These are phyloP conservation scores for Populus hybrid DNA, from an alignment of 441 rosid species.

Conservation along the genomic window DNA sequence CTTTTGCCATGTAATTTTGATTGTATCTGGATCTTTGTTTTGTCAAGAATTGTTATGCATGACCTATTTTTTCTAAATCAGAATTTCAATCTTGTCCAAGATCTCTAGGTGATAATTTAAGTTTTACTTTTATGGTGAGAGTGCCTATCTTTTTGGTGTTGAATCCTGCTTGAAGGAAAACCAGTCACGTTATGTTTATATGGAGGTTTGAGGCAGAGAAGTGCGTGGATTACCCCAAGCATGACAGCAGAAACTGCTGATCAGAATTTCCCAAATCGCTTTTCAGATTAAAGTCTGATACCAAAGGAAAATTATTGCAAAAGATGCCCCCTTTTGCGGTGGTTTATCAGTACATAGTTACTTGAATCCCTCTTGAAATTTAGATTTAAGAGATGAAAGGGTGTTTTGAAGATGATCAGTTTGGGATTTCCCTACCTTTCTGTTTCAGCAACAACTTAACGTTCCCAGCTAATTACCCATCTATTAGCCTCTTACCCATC, in stretches of 20 bases:
- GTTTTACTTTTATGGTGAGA: neutral
- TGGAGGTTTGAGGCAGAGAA: neutral
- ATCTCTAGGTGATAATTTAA: neutral
- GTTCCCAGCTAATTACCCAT: too few species aligned
- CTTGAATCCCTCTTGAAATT: neutral
- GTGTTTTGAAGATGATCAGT: too few species aligned
- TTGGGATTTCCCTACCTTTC: neutral
- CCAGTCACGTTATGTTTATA: neutral
- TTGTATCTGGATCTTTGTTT: neutral
- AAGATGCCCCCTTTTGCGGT: neutral
- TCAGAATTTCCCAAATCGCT: too few species aligned
- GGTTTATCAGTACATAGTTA: neutral
- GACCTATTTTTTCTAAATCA: neutral
- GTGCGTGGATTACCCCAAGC: neutral
- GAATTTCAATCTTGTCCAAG: neutral
- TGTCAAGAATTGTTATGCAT: constrained; percentile 2
- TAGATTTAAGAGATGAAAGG: neutral
- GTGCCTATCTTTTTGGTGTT: neutral
- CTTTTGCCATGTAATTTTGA: constrained; percentile 9
- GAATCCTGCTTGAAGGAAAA: neutral
- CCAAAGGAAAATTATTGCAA: too few species aligned
- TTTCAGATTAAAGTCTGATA: neutral
- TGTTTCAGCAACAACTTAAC: neutral
- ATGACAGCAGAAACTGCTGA: neutral
- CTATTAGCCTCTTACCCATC: too few species aligned